Evolutionary conservation across 2,329 filamentous ascomycete species (phyloP).

Genomic region (Chaetomiaceae sp.): DNA sequence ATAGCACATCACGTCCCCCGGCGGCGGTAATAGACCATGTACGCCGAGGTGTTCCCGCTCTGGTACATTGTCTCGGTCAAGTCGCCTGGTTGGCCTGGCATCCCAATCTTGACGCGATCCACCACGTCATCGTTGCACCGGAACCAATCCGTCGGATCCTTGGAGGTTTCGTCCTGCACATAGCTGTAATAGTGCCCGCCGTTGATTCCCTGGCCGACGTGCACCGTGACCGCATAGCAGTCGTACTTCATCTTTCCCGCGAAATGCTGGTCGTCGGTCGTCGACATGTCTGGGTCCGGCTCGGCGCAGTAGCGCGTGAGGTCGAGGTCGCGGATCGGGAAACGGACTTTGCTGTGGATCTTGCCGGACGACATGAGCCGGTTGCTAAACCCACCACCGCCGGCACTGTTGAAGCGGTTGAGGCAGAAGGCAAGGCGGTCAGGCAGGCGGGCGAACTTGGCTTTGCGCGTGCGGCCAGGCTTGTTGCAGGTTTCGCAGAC

Average conservation of each 20-base stretch:
- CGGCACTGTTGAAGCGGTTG: conserved; percentile 49
- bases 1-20: conserved; percentile 11
- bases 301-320: conserved; percentile 42
- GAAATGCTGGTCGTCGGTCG: conserved; percentile 40
- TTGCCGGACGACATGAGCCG: conserved; percentile 47
- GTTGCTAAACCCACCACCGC: conserved; percentile 16
- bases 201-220: conserved; percentile 62
- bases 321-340: conserved; percentile 68
- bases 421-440: conserved; percentile 75
- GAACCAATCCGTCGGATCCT: conserved; percentile 45
- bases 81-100: conserved; percentile 33
- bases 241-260: conserved; percentile 68
- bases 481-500: conserved; percentile 72
- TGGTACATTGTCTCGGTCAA: conserved; percentile 39
- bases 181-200: conserved; percentile 78
- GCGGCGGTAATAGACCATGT: conserved; percentile 42
- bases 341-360: conserved; percentile 66
- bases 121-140: conserved; percentile 46
- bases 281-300: conserved; percentile 24
- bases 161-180: conserved; percentile 53
- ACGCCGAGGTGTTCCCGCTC: conserved; percentile 40
- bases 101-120: conserved; percentile 40
- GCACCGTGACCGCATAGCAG: conserved; percentile 78
- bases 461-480: conserved; percentile 63
- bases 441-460: conserved; percentile 72